Evolutionary conservation across 1,284 basidiomycete species (phyloP).

Genomic region (Cryptococcus wingfieldii): DNA sequence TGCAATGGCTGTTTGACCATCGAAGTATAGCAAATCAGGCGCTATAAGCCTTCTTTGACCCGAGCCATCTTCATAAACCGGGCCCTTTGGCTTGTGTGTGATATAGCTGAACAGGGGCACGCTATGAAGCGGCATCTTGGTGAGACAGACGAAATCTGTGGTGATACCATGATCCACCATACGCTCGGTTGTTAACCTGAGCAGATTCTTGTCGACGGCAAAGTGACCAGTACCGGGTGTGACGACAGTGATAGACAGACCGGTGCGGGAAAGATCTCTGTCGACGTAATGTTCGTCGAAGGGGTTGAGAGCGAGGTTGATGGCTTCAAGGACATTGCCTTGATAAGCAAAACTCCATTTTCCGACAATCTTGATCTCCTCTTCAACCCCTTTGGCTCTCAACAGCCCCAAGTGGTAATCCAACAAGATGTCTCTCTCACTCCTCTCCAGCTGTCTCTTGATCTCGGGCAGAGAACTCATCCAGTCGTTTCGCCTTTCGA

Average conservation of each 20-base stretch:
- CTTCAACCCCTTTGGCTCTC: conserved; percentile 18
- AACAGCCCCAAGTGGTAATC: conserved; percentile 65
- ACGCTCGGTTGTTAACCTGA: conserved; percentile 90
- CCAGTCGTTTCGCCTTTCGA: conserved; percentile 85
- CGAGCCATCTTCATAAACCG: conserved; percentile 40
- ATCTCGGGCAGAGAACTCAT: conserved; percentile 76
- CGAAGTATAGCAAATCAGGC: conserved; percentile 77
- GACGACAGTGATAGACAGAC: conserved; percentile 75
- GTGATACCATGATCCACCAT: conserved; percentile 92
- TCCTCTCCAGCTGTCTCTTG: conserved; percentile 81
- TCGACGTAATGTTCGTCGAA: conserved; percentile 95
- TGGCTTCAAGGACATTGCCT: conserved; percentile 87
- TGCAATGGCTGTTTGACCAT: conserved; percentile 43
- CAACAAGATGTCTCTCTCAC: conserved; percentile 79
- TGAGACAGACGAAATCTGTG: conserved; percentile 81
- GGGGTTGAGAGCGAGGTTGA: conserved; percentile 89
- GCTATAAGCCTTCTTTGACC: conserved; percentile 48
- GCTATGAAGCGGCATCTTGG: conserved; percentile 88
- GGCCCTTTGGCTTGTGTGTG: conserved; percentile 50
- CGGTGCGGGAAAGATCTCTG: conserved; percentile 89
- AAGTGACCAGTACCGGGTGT: conserved; percentile 95
- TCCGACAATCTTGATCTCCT: conserved; percentile 42
- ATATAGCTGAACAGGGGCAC: conserved; percentile 78
- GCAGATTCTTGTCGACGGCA: conserved; percentile 80
- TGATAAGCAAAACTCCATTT: conserved; percentile 64